Evolutionary conservation across 371 early-diverging fungal genomes (phyloP).

Genomic region (Mucor mucedo): DNA sequence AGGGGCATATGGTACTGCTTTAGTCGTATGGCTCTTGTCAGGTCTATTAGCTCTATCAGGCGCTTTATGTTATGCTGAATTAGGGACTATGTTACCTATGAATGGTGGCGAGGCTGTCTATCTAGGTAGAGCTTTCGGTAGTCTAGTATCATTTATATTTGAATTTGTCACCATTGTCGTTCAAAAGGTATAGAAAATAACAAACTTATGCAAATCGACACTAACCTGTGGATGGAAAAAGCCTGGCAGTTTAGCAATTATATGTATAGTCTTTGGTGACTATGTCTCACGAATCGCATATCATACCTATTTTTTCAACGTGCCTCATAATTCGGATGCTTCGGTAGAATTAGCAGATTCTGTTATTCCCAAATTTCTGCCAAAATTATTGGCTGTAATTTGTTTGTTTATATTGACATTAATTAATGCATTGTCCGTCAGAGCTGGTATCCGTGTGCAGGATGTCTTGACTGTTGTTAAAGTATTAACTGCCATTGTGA

Average conservation of each 20-base stretch:
- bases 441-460: constrained; percentile 77
- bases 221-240: constrained; percentile 6
- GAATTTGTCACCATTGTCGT: constrained; percentile 73
- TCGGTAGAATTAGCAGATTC: constrained; percentile 54
- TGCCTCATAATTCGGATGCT: constrained; percentile 51
- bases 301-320: constrained; percentile 57
- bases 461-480: constrained; percentile 83
- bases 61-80: constrained; percentile 80
- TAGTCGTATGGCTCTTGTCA: constrained; percentile 81
- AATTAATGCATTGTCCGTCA: constrained; percentile 75
- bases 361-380: constrained; percentile 62
- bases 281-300: constrained; percentile 73
- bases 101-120: constrained; percentile 89
- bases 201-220: background rate
- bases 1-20: constrained; percentile 75
- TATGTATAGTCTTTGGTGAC: constrained; percentile 80
- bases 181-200: constrained; percentile 33
- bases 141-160: constrained; percentile 83
- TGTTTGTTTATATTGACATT: constrained; percentile 70
- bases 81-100: constrained; percentile 88
- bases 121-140: constrained; percentile 78
- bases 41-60: constrained; percentile 80
- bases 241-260: constrained; percentile 79
- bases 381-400: constrained; percentile 69
- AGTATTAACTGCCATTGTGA: constrained; percentile 76